Percentiles rank a stretch among this genome's conserved stretches.
Evolutionary conservation across 2,329 filamentous ascomycete genomes (phyloP).

Genomic region (Penicillium sp.): DNA sequence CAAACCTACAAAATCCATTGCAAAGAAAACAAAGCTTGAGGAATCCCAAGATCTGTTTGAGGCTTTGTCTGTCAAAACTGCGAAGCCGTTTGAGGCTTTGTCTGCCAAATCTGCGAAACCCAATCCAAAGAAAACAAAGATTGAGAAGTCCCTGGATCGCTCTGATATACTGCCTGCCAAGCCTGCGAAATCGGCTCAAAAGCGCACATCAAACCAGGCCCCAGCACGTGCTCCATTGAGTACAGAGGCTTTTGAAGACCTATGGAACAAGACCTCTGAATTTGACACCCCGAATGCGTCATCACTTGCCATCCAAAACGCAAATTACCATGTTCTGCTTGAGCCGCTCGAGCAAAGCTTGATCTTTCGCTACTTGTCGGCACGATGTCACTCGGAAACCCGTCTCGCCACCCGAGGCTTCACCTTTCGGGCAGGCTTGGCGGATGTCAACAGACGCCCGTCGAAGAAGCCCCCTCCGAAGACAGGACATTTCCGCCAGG

Average conservation of each 20-base stretch:
- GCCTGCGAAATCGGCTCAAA: neutral
- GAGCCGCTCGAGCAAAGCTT: constrained; percentile 3
- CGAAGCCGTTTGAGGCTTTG: neutral
- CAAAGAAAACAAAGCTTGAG: neutral
- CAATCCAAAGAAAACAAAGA: neutral
- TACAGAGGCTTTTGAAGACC: neutral
- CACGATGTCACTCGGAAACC: constrained; percentile 9
- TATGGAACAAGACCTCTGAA: neutral
- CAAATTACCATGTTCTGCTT: neutral
- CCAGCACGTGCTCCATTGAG: neutral
- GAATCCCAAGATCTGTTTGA: neutral
- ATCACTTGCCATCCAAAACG: neutral
- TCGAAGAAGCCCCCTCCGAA: constrained; percentile 1
- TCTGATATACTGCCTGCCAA: neutral
- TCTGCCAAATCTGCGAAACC: neutral
- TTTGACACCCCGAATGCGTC: neutral
- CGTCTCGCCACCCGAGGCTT: constrained; percentile 3
- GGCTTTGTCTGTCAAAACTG: neutral
- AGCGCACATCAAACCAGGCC: neutral
- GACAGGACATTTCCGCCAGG: constrained; percentile 4
- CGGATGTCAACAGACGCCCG: neutral
- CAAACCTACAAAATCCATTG: neutral
- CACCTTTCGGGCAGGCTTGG: neutral
- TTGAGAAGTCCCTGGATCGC: neutral
- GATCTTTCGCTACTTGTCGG: constrained; percentile 9